Base-by-base conservation (phyloP, 768 basidiomycete genomes). In the Xanthoconium purpureum region DNA sequence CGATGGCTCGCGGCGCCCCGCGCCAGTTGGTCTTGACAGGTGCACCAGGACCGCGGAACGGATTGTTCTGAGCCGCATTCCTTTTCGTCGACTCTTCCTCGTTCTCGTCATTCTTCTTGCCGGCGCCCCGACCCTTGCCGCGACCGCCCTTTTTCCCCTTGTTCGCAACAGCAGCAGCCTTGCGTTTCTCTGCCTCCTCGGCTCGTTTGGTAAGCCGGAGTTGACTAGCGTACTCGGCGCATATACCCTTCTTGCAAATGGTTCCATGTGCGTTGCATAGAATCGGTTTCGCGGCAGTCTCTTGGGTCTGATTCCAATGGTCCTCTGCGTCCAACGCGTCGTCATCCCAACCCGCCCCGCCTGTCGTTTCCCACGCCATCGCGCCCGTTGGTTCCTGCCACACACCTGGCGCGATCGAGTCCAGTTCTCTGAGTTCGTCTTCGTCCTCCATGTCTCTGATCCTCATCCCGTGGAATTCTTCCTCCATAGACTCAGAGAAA, bases 181-280 rank as follows among this genome's bases (percentile, higher is more conserved):
- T 58, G n/a, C 63, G 60, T 47, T 72, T 39, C 45, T 66, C 60
- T 4, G 12, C 50, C 15, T 67, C 56, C 15, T 63, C 37, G 11
- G 58, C 63, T 28, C 61, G 56, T 45, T 62, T 64, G 6, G 44
- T 3, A 1, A 56, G 40, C 24, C 71, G 66, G 18, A 64, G 11
- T 56, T 70, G 66, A 33, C n/a, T 62, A 3, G 69, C 71, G 45
- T 73, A 72, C 54, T 69, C 69, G 48, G 47, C 52, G 36, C 74
- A 75, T 44, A 75, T 75, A 50, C 74, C 72, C 57, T 71, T 73
- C 55, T 62, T 72, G 62, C 74, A 75, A 14, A 74, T 64, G 29
- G 57, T 42, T 11, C 72, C 71, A 45, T 76, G 75, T 30, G 66
- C 71, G 1, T 54, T 58, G 57, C 74, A 75, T 47, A 66, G 30